These are phyloP conservation scores for Boletus sp. DNA, from an alignment of 768 basidiomycete species.

Conservation along the genomic window DNA sequence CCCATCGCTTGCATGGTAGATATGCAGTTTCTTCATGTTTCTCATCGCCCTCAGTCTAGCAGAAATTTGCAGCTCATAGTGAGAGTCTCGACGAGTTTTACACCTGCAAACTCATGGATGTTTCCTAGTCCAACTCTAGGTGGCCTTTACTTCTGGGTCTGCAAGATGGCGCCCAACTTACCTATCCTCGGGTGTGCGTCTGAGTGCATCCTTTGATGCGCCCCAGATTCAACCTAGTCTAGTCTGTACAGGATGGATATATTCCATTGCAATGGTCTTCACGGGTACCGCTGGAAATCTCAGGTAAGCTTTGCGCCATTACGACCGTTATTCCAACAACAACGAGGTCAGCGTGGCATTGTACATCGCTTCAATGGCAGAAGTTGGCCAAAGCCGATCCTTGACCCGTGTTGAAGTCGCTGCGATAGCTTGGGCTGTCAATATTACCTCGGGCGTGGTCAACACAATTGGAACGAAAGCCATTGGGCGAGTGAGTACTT, in stretches of 20 bases:
- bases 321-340: neutral
- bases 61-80: constrained; percentile 60
- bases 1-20: constrained; percentile 24
- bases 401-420: constrained; percentile 48
- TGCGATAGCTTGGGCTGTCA: constrained; percentile 56
- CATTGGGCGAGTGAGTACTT: constrained; percentile 51
- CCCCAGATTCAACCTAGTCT: neutral
- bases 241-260: constrained; percentile 55
- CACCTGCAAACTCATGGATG: neutral
- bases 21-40: constrained; percentile 58
- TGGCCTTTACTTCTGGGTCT: constrained; percentile 62
- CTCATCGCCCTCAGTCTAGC: constrained; percentile 54
- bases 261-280: constrained; percentile 57
- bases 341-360: constrained; percentile 41
- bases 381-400: constrained; percentile 44
- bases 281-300: constrained; percentile 59
- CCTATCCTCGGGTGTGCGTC: constrained; percentile 52
- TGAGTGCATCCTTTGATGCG: neutral
- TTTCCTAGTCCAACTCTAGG: constrained; percentile 50
- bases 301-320: constrained; percentile 31
- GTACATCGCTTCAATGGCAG: constrained; percentile 51
- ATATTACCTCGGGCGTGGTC: constrained; percentile 50
- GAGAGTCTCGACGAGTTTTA: constrained; percentile 12
- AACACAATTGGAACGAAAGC: constrained; percentile 57
- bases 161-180: constrained; percentile 53